Evolutionary conservation across 208 protist species (phyloP).

Genomic region (Trypanosoma theileri): DNA sequence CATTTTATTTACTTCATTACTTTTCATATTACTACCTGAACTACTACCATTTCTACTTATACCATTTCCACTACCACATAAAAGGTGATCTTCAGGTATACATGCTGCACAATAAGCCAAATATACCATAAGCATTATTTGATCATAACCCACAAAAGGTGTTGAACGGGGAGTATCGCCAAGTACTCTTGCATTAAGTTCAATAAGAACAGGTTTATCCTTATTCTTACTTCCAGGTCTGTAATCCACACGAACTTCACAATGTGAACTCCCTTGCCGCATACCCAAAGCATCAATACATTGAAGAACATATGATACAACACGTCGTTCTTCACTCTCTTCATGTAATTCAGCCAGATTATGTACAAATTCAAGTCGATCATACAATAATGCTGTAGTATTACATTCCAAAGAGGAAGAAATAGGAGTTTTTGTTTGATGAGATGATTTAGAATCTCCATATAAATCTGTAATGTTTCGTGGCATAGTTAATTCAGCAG

Average conservation of each 20-base stretch:
- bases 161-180: constrained; percentile 72
- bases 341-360: constrained; percentile 43
- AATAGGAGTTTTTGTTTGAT: neutral
- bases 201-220: constrained; percentile 78
- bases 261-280: constrained; percentile 77
- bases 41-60: neutral
- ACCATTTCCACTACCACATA: neutral
- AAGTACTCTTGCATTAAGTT: constrained; percentile 85
- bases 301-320: constrained; percentile 72
- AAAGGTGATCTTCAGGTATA: constrained; percentile 28
- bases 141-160: constrained; percentile 76
- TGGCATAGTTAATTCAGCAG: constrained; percentile 39
- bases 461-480: constrained; percentile 41
- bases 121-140: constrained; percentile 76
- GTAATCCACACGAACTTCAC: constrained; percentile 80
- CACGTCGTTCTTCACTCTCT: constrained; percentile 45
- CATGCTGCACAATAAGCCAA: constrained; percentile 47
- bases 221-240: constrained; percentile 27
- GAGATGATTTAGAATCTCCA: constrained; percentile 19
- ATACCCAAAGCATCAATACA: constrained; percentile 75
- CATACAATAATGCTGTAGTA: constrained; percentile 72
- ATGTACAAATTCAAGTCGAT: constrained; percentile 66
- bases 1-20: neutral
- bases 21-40: neutral
- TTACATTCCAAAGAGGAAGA: constrained; percentile 2